Conservation (phyloP, 805 yeast genomes). For the Kregervanrija fluxuum region DNA sequence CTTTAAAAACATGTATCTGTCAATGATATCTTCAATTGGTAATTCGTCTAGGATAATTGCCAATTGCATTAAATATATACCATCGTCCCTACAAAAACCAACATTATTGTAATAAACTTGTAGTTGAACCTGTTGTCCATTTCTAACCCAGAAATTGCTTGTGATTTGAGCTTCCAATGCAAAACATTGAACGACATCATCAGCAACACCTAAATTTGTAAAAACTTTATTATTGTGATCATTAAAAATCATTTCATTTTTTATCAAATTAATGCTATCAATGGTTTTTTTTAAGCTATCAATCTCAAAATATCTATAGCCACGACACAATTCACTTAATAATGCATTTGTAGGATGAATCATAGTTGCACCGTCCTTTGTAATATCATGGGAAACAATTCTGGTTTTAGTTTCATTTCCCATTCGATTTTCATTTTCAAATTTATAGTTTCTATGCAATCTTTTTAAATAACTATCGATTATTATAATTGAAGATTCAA, state of each 20-base stretch:
- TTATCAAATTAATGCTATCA: constrained; percentile 5
- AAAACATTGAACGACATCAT: constrained; percentile 50
- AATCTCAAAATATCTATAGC: constrained; percentile 24
- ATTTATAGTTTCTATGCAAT: not conserved
- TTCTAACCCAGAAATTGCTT: constrained; percentile 67
- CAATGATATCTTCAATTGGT: constrained; percentile 33
- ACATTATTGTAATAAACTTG: constrained; percentile 16
- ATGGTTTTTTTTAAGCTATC: constrained; percentile 11
- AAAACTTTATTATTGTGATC: constrained; percentile 3
- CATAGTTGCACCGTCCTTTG: constrained; percentile 46
- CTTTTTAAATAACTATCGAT: constrained; percentile 27
- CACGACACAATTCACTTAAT: constrained; percentile 38
- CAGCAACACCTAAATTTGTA: constrained; percentile 35
- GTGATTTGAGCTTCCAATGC: constrained; percentile 57
- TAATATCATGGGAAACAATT: constrained; percentile 19
- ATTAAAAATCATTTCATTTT: constrained; percentile 8
- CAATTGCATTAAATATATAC: constrained; percentile 40
- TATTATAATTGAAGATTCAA: constrained; percentile 31
- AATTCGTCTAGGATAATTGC: constrained; percentile 30
- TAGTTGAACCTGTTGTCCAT: constrained; percentile 39
- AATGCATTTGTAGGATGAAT: constrained; percentile 55
- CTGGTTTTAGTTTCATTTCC: too few species aligned
- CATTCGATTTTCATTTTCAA: not conserved
- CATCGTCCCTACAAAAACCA: constrained; percentile 28
- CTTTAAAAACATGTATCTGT: constrained; percentile 48